These are phyloP conservation scores for Rhodotorula sp. DNA, from an alignment of 1,284 basidiomycete genomes.

Conservation along the genomic window DNA sequence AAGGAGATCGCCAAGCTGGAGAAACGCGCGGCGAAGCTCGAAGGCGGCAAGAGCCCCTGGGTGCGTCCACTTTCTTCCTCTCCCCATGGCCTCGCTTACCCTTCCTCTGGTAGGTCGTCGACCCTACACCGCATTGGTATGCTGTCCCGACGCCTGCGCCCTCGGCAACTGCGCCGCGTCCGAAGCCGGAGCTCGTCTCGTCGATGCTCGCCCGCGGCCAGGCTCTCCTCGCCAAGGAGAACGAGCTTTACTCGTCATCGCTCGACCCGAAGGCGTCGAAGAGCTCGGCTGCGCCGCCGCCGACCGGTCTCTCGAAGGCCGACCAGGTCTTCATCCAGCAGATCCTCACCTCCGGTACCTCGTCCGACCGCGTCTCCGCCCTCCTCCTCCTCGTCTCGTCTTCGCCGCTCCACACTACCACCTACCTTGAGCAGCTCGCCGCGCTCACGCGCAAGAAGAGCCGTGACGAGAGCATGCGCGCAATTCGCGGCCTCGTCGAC, in stretches of 20 bases:
- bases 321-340: slow-evolving; percentile 68
- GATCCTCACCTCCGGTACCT: slow-evolving; percentile 81
- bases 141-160: slow-evolving; percentile 54
- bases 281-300: slow-evolving; percentile 25
- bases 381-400: slow-evolving; percentile 87
- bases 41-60: slow-evolving; percentile 37
- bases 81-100: neutral
- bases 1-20: slow-evolving; percentile 45
- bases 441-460: slow-evolving; percentile 75
- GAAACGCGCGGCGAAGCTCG: slow-evolving; percentile 5
- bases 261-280: slow-evolving; percentile 37
- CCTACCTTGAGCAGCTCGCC: slow-evolving; percentile 68
- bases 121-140: slow-evolving; percentile 66
- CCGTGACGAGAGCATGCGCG: slow-evolving; percentile 86
- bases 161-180: slow-evolving; percentile 52
- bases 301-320: slow-evolving; percentile 41
- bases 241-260: slow-evolving; percentile 40
- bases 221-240: slow-evolving; percentile 40
- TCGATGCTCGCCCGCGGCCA: slow-evolving; percentile 36
- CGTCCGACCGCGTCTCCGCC: slow-evolving; percentile 90
- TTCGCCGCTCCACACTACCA: slow-evolving; percentile 80
- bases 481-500: slow-evolving; percentile 86
- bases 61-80: slow-evolving; percentile 10
- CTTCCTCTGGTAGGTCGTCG: slow-evolving; percentile 51
- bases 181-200: slow-evolving; percentile 40